Base-by-base conservation (phyloP, 352 stramenopile species). In the Pythium aquatile region DNA sequence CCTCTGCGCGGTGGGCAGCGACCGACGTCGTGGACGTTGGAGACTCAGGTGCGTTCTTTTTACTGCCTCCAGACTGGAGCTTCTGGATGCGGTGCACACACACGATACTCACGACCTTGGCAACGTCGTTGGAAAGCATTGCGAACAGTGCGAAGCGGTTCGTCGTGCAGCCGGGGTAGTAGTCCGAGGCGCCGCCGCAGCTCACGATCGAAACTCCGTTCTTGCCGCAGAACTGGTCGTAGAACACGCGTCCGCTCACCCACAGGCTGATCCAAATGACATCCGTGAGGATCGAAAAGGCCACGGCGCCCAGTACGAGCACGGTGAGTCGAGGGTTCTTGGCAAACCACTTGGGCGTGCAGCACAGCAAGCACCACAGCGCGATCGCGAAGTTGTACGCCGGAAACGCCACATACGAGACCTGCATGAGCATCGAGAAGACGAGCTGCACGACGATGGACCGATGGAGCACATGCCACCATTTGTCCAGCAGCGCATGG, bases 341-440 rank as follows among this genome's bases (percentile, higher is more conserved):
- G 2, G 61, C 28, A 42, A 76, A 69, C 77, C 75, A 88, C 20
- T 77, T 73, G 14, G 79, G 76, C 4, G 77, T 80, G 60, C 75
- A 88, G 49, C 73, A 82, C 11, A 79, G 70, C 16, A 89, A 69
- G 24, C 79, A 81, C 85, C 85, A 93, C 37, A 92, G 63, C 29
- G 79, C 85, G 33, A 92, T 70, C 24, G 77, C 77, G 61, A 92
- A 90, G 61, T 94, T 92, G 65, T 94, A 93, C 5, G 79, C 76
- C 2, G 85, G 81, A 47, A 92, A 93, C 5, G 85, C 85, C 30
- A 93, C 83, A 64, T 93, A 93, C 40, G 85, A 88, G 11, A 92
- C 69, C 66, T 94, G 83, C 81, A 92, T 88, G 47, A 94, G 61
- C 20, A 90, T 55, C 28, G 77, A 78, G 35, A 74, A 87, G 16